Conservation (phyloP, 1,139 yeast species). For the Pichia sp. region DNA sequence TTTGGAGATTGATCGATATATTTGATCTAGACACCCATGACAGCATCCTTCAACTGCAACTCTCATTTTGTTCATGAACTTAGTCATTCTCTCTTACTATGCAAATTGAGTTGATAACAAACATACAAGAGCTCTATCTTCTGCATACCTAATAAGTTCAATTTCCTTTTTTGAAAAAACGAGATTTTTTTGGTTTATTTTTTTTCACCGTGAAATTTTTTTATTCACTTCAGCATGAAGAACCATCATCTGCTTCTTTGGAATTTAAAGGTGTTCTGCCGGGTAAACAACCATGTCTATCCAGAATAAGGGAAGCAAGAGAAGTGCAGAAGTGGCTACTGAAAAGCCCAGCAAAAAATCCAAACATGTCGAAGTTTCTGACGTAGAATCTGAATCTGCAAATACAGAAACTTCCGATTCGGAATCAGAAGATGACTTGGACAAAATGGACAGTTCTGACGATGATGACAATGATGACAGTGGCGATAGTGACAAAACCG, state of each 20-base stretch:
- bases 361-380: slow-evolving; percentile 16
- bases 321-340: slow-evolving; percentile 19
- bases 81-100: background rate
- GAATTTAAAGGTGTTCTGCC: background rate
- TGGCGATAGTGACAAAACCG: slow-evolving; percentile 28
- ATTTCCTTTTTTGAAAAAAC: slow-evolving; percentile 4
- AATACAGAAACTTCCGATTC: slow-evolving; percentile 10
- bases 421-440: slow-evolving; percentile 23
- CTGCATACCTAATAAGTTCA: background rate
- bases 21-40: slow-evolving; percentile 71
- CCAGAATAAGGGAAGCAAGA: slow-evolving; percentile 23
- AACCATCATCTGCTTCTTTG: background rate
- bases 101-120: background rate
- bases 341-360: slow-evolving; percentile 21
- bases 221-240: background rate
- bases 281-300: slow-evolving; percentile 18
- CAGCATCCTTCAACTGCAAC: slow-evolving; percentile 91
- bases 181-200: background rate
- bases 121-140: background rate
- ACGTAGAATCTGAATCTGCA: slow-evolving; percentile 17
- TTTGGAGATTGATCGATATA: slow-evolving; percentile 40
- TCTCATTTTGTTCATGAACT: slow-evolving; percentile 15
- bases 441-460: slow-evolving; percentile 25
- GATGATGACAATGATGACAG: slow-evolving; percentile 21
- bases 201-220: slow-evolving; percentile 2